Percentiles rank a stretch among this genome's conserved stretches.
Evolutionary conservation across 1,284 basidiomycete species (phyloP).

Genomic region (Coriolopsis trogii): DNA sequence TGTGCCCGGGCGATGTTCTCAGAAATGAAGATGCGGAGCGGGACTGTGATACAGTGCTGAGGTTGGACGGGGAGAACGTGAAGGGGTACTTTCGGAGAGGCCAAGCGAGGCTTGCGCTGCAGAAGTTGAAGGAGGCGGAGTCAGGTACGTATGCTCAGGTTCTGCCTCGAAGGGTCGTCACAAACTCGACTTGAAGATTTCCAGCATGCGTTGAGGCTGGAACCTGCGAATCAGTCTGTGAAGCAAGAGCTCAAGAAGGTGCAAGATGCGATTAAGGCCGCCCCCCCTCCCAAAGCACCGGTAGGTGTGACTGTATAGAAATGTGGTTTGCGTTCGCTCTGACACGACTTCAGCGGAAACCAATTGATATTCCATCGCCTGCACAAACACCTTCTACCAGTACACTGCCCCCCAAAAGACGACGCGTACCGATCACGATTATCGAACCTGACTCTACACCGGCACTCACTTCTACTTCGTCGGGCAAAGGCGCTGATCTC

Average conservation of each 20-base stretch:
- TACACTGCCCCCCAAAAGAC: slow-evolving; percentile 37
- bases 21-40: slow-evolving; percentile 76
- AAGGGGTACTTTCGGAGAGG: slow-evolving; percentile 76
- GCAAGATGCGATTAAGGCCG: slow-evolving; percentile 37
- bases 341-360: slow-evolving; percentile 11
- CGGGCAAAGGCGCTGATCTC: neutral
- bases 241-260: slow-evolving; percentile 58
- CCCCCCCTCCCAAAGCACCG: slow-evolving; percentile 35
- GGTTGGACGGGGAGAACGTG: slow-evolving; percentile 55
- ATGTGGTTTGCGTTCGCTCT: slow-evolving; percentile 7
- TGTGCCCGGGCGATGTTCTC: neutral
- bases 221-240: slow-evolving; percentile 61
- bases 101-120: slow-evolving; percentile 62
- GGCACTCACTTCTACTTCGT: slow-evolving; percentile 8
- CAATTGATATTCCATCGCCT: slow-evolving; percentile 19
- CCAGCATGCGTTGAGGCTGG: slow-evolving; percentile 51
- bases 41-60: slow-evolving; percentile 65
- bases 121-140: slow-evolving; percentile 53
- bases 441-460: slow-evolving; percentile 45
- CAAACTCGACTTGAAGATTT: slow-evolving; percentile 51
- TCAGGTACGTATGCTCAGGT: slow-evolving; percentile 48
- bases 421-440: slow-evolving; percentile 73
- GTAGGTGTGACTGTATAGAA: slow-evolving; percentile 17
- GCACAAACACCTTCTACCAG: slow-evolving; percentile 25
- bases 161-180: neutral